Evolutionary conservation across 2,329 filamentous ascomycete species (phyloP).

Genomic region (Lasiodiplodia theobromae): DNA sequence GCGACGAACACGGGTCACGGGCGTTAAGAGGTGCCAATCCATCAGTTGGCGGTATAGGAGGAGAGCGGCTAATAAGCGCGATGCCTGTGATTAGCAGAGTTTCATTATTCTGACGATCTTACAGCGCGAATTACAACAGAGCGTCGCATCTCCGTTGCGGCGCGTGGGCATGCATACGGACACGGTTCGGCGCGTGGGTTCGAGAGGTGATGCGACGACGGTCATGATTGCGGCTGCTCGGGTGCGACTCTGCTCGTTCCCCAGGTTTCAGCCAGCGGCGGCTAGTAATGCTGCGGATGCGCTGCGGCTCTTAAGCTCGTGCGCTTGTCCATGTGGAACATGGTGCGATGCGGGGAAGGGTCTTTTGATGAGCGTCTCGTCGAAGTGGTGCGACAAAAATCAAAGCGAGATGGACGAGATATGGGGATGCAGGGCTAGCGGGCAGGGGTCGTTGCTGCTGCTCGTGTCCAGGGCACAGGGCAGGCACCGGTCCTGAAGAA

Average conservation of each 20-base stretch:
- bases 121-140: background rate
- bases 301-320: background rate
- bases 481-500: background rate
- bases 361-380: constrained; percentile 1
- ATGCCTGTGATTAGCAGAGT: constrained; percentile 14
- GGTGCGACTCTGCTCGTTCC: background rate
- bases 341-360: constrained; percentile 19
- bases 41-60: background rate
- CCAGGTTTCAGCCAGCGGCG: background rate
- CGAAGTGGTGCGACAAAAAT: constrained; percentile 6
- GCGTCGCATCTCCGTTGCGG: background rate
- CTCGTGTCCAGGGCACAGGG: constrained; percentile 6
- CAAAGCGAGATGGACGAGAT: constrained; percentile 1
- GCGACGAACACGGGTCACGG: background rate
- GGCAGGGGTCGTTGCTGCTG: background rate
- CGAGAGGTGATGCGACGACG: no score
- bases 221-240: no score
- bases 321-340: background rate
- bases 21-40: background rate
- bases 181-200: background rate
- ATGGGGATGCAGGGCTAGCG: constrained; percentile 13
- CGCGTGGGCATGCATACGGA: background rate
- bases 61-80: background rate
- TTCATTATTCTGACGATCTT: constrained; percentile 16
- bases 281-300: background rate